Percentiles rank a stretch among this genome's conserved stretches.
phyloP scores from a whole-genome alignment of 192 early-diverging fungal species.

The Fimicolochytrium jonesii region DNA sequence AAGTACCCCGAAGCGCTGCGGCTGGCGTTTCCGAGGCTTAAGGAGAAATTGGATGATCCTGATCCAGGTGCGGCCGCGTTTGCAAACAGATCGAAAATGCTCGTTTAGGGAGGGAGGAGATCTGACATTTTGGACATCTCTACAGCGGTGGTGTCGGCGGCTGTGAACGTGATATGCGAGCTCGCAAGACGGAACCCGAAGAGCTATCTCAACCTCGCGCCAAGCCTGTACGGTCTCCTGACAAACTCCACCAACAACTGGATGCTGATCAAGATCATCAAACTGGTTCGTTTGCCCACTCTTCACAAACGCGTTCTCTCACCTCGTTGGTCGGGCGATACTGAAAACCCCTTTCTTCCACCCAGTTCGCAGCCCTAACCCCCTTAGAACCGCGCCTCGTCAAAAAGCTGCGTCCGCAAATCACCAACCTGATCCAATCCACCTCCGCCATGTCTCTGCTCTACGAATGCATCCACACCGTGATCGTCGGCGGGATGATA shows the following conservation, averaged over 20 bases:
- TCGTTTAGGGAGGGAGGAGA: not conserved
- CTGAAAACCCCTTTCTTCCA: slow-evolving; percentile 10
- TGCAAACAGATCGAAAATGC: too few species aligned
- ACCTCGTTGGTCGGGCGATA: too few species aligned
- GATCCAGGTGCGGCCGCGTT: slow-evolving; percentile 68
- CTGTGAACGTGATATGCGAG: slow-evolving; percentile 96
- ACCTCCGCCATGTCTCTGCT: slow-evolving; percentile 93
- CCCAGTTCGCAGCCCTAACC: slow-evolving; percentile 84
- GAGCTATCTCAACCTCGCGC: slow-evolving; percentile 90
- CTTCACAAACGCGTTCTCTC: not conserved
- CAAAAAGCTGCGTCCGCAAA: slow-evolving; percentile 80
- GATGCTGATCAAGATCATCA: slow-evolving; percentile 99
- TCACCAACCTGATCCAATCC: slow-evolving; percentile 78
- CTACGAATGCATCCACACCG: slow-evolving; percentile 97
- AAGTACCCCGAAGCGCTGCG: slow-evolving; percentile 86
- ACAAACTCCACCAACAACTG: slow-evolving; percentile 93
- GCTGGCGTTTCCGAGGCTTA: slow-evolving; percentile 75
- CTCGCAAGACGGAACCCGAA: slow-evolving; percentile 87
- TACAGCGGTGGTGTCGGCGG: slow-evolving; percentile 83
- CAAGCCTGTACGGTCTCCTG: slow-evolving; percentile 86
- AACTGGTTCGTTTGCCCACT: slow-evolving; percentile 59
- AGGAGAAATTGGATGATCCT: slow-evolving; percentile 84
- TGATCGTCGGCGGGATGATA: slow-evolving; percentile 86
- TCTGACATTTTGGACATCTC: not conserved
- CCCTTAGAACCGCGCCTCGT: slow-evolving; percentile 90